These are phyloP conservation scores for Kluyveromyces sp. DNA, from an alignment of 1,139 yeast genomes.

Conservation along the genomic window DNA sequence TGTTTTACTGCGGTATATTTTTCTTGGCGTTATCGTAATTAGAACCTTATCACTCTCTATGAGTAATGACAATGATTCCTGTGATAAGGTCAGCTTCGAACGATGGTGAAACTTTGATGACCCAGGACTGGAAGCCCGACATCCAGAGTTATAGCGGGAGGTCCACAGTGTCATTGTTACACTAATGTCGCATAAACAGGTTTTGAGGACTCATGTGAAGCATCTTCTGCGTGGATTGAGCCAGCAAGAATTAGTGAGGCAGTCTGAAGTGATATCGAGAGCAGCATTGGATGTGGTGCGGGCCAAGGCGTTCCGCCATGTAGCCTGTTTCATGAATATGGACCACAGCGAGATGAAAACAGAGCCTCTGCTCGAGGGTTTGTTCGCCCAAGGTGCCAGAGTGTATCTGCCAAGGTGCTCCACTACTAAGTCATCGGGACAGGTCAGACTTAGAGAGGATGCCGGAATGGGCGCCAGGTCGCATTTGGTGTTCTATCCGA, in stretches of 20 bases:
- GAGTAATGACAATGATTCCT: not conserved
- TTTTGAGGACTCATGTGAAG: constrained; percentile 9
- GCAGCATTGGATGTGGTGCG: constrained; percentile 3
- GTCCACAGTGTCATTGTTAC: too few relatives aligned
- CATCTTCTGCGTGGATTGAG: constrained; percentile 7
- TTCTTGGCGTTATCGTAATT: not conserved
- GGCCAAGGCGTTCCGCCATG: constrained; percentile 5
- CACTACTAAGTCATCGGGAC: constrained; percentile 22
- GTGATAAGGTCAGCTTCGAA: not conserved
- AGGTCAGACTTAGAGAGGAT: constrained; percentile 11
- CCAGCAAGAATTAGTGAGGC: constrained; percentile 6
- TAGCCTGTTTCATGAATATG: constrained; percentile 31
- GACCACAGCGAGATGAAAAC: constrained; percentile 29
- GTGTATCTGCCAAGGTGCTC: constrained; percentile 31
- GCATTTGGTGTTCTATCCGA: constrained; percentile 52
- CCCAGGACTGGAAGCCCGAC: too few relatives aligned
- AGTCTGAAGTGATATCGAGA: constrained; percentile 4
- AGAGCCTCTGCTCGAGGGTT: constrained; percentile 14
- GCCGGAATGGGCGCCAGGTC: not conserved
- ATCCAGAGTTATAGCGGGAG: too few relatives aligned
- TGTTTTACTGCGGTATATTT: not conserved
- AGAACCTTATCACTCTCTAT: not conserved
- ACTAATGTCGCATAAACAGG: constrained; percentile 3
- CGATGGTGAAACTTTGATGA: too few relatives aligned
- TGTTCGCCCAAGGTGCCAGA: constrained; percentile 15